A percentile compares a stretch with the other conserved stretches of the same genome.
These are phyloP conservation scores for Stephania yunnanensis DNA, from an alignment of 164 flowering plant species.

Conservation along the genomic window DNA sequence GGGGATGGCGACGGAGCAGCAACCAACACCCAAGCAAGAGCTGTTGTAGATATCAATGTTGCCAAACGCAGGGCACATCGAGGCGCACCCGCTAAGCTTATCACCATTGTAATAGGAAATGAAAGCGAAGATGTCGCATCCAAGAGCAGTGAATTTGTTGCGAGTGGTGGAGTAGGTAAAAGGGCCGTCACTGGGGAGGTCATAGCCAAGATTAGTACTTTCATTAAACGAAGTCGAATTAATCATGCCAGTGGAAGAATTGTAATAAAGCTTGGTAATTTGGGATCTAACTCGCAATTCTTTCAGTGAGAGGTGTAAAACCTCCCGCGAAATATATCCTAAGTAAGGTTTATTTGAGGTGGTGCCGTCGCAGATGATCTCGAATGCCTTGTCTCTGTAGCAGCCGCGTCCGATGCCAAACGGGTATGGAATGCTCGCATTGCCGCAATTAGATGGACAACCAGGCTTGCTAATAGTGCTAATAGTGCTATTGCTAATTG, in stretches of 20 bases:
- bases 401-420: slow-evolving; percentile 28
- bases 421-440: slow-evolving; percentile 38
- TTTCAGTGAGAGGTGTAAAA: neutral
- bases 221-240: too few relatives aligned
- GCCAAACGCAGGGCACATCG: slow-evolving; percentile 5
- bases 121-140: slow-evolving; percentile 21
- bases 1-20: slow-evolving; percentile 36
- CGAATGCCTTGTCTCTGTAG: slow-evolving; percentile 11
- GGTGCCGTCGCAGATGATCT: slow-evolving; percentile 21
- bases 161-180: slow-evolving; percentile 24
- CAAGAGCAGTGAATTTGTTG: slow-evolving; percentile 32
- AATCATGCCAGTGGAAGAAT: neutral
- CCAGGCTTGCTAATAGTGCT: slow-evolving; percentile 4
- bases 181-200: neutral
- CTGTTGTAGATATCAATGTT: neutral
- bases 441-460: slow-evolving; percentile 27
- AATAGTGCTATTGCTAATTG: too few relatives aligned
- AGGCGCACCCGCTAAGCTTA: slow-evolving; percentile 22
- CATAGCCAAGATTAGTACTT: neutral
- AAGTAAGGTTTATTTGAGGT: neutral
- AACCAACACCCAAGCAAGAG: slow-evolving; percentile 30
- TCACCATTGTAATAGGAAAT: neutral
- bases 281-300: neutral
- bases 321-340: neutral
- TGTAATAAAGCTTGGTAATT: neutral